Evolutionary conservation across 305 asterid species (phyloP).

Genomic region (Fraxinus nigra): DNA sequence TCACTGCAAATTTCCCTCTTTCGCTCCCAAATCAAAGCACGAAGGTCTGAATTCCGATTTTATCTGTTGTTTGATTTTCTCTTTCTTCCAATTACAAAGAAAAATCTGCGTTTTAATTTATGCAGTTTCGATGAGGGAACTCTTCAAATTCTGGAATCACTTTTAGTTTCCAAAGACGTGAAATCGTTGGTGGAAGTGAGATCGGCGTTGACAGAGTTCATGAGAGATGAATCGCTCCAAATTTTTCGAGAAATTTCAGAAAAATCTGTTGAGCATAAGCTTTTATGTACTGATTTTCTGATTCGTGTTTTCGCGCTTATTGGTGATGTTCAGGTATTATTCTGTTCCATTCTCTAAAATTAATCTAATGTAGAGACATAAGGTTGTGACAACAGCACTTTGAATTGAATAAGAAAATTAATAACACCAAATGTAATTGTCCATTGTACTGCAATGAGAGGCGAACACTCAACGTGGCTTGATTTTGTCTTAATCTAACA

Average conservation of each 20-base stretch:
- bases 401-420: neutral
- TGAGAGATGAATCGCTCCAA: constrained; percentile 56
- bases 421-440: neutral
- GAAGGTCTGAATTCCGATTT: constrained; percentile 42
- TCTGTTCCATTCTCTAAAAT: neutral
- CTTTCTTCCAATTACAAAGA: neutral
- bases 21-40: constrained; percentile 46
- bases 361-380: neutral
- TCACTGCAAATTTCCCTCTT: constrained; percentile 59
- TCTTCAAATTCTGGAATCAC: constrained; percentile 54
- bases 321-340: constrained; percentile 71
- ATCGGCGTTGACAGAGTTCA: constrained; percentile 48
- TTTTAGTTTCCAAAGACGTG: constrained; percentile 51
- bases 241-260: constrained; percentile 51
- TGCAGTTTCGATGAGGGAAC: constrained; percentile 62
- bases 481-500: neutral
- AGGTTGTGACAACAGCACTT: neutral
- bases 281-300: constrained; percentile 59
- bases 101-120: neutral
- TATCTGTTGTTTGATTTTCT: neutral
- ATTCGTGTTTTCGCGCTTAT: constrained; percentile 59
- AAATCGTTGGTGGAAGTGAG: constrained; percentile 42
- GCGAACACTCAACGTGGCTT: neutral
- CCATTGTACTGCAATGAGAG: neutral
- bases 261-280: constrained; percentile 58